phyloP scores from a whole-genome alignment of 345 rosid genomes.

The Eucalyptus curtisii region DNA sequence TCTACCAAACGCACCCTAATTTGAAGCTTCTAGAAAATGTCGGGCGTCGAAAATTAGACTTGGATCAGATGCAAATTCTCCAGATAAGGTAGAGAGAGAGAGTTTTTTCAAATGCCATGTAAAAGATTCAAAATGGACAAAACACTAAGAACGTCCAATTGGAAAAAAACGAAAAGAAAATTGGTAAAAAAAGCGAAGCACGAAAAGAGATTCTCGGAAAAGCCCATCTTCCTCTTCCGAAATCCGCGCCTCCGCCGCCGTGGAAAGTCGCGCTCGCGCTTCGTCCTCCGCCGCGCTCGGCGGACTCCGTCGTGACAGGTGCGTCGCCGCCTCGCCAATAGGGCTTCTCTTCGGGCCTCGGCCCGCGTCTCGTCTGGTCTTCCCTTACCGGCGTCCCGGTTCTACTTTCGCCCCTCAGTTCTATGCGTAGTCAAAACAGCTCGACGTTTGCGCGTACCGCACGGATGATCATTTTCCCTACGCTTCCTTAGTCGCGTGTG shows the following conservation, averaged over 20 bases:
- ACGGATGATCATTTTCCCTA: background rate
- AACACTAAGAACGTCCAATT: too few species aligned
- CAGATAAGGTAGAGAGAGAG: too few species aligned
- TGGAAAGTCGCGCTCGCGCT: background rate
- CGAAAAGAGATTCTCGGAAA: too few species aligned
- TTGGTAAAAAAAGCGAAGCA: too few species aligned
- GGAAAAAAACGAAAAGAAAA: too few species aligned
- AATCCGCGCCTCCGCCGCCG: background rate
- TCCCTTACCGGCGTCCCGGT: background rate
- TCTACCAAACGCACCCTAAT: too few species aligned
- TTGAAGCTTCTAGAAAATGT: too few species aligned
- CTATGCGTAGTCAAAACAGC: background rate
- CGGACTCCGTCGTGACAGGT: background rate
- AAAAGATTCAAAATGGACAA: too few species aligned
- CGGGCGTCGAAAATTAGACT: too few species aligned
- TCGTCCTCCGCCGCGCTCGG: background rate
- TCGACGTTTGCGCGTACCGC: background rate
- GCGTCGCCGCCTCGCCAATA: background rate
- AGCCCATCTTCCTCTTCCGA: background rate
- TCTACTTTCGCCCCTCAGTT: background rate
- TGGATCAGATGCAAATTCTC: too few species aligned
- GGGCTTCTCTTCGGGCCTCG: background rate
- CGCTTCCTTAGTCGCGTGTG: background rate
- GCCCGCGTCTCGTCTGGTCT: background rate
- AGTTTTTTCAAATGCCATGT: too few species aligned